Conservation (phyloP, 1,284 basidiomycete genomes). For the Pseudomicrostroma phylloplanum region DNA sequence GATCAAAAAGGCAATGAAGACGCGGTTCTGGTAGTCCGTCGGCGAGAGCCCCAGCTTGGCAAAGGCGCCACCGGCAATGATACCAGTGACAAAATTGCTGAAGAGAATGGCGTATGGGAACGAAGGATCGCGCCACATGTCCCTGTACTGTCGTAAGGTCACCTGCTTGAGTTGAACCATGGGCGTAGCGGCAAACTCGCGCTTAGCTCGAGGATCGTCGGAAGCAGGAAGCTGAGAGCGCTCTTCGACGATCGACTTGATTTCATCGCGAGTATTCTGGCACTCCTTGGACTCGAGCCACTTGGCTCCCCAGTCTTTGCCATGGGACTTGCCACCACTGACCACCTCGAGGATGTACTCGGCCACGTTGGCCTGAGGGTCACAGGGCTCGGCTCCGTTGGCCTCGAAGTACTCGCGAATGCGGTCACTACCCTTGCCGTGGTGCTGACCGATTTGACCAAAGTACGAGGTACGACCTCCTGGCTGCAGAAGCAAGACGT, state of each 20-base stretch:
- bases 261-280: constrained; percentile 51
- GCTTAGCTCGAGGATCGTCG: constrained; percentile 37
- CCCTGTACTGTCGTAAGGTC: constrained; percentile 57
- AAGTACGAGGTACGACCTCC: constrained; percentile 34
- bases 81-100: constrained; percentile 50
- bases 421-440: constrained; percentile 18
- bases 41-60: constrained; percentile 18
- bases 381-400: constrained; percentile 31
- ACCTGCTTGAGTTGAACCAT: constrained; percentile 57
- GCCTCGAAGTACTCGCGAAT: constrained; percentile 37
- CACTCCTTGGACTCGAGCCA: constrained; percentile 52
- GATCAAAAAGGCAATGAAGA: constrained; percentile 27
- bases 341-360: constrained; percentile 52
- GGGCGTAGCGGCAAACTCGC: constrained; percentile 60
- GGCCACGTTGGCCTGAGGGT: constrained; percentile 31
- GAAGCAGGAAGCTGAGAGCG: constrained; percentile 24
- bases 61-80: constrained; percentile 35
- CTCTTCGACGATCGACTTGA: constrained; percentile 52
- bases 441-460: constrained; percentile 29
- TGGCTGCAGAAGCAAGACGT: constrained; percentile 30
- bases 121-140: constrained; percentile 63
- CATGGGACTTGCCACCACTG: constrained; percentile 15
- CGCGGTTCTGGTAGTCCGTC: constrained; percentile 24
- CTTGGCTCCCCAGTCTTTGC: constrained; percentile 26
- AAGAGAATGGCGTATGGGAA: constrained; percentile 71